A percentile compares a stretch with the other conserved stretches of the same genome.
Conservation (phyloP, 2,329 filamentous ascomycete genomes). For the Penicillium sp. region DNA sequence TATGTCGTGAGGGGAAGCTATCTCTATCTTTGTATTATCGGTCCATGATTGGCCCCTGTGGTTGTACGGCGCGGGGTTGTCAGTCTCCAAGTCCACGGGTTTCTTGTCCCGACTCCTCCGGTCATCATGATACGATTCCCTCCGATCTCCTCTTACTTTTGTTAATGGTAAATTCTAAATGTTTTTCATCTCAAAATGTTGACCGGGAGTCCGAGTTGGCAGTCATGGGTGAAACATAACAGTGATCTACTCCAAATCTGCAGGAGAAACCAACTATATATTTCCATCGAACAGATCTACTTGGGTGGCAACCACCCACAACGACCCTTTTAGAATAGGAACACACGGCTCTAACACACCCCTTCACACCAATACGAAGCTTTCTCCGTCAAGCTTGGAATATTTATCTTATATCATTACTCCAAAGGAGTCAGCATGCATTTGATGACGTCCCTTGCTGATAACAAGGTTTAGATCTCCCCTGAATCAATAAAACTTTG, state of each 20-base stretch:
- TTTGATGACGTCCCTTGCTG: slow-evolving; percentile 11
- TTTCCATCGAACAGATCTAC: not conserved
- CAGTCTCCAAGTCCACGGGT: not conserved
- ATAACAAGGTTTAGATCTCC: slow-evolving; percentile 5
- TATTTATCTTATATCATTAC: not conserved
- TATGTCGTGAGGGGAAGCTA: not conserved
- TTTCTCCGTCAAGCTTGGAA: not conserved
- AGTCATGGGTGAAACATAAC: not conserved
- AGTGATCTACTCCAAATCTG: not conserved
- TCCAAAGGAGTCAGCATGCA: slow-evolving; percentile 10
- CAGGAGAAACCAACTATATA: not conserved
- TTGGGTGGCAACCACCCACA: not conserved
- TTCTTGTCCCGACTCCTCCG: not conserved
- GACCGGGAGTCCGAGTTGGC: not conserved
- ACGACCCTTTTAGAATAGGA: not conserved
- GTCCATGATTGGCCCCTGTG: not conserved
- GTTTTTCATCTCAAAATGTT: not conserved
- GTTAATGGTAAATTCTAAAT: not conserved
- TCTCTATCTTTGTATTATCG: not conserved
- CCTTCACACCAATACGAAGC: not conserved
- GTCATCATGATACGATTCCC: not conserved
- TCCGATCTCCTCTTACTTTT: not conserved
- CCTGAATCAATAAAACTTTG: not conserved
- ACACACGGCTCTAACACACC: not conserved
- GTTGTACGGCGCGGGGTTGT: not conserved